Conservation (phyloP, 1,284 basidiomycete species). For the Marasmius fiardii region DNA sequence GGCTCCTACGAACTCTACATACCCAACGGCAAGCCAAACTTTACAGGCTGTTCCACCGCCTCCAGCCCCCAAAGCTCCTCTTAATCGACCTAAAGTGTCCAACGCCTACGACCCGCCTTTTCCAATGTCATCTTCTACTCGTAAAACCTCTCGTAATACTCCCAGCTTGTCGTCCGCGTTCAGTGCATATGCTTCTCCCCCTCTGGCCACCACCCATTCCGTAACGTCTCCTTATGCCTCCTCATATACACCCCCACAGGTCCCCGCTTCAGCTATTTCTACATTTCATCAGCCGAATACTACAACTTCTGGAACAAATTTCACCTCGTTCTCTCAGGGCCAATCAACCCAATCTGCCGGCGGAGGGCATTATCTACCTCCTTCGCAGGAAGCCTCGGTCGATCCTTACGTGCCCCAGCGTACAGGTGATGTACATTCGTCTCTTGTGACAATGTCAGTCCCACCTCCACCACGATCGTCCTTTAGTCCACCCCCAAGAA, state of each 20-base stretch:
- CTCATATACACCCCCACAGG: conserved; percentile 11
- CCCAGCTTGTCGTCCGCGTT: conserved; percentile 26
- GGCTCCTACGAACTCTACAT: conserved; percentile 12
- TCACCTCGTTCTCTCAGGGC: not conserved
- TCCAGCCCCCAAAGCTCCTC: conserved; percentile 31
- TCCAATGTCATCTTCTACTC: conserved; percentile 46
- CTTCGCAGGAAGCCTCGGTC: not conserved
- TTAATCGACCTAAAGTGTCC: conserved; percentile 57
- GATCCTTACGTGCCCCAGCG: not conserved
- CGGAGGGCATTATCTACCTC: not conserved
- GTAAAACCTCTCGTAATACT: conserved; percentile 28
- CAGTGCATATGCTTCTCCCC: conserved; percentile 23
- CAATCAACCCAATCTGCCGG: not conserved
- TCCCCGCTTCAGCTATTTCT: conserved; percentile 1
- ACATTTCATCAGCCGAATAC: conserved; percentile 10
- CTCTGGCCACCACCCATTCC: conserved; percentile 6
- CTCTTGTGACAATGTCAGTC: not conserved
- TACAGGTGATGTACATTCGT: not conserved
- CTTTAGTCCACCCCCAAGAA: not conserved
- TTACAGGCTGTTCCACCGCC: conserved; percentile 27
- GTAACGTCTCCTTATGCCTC: conserved; percentile 5
- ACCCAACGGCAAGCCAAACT: conserved; percentile 20
- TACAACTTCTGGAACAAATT: not conserved
- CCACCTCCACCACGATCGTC: conserved; percentile 9
- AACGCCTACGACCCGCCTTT: conserved; percentile 84